Base-by-base conservation (phyloP, 2,329 filamentous ascomycete species). In the Verruconis gallopava region DNA sequence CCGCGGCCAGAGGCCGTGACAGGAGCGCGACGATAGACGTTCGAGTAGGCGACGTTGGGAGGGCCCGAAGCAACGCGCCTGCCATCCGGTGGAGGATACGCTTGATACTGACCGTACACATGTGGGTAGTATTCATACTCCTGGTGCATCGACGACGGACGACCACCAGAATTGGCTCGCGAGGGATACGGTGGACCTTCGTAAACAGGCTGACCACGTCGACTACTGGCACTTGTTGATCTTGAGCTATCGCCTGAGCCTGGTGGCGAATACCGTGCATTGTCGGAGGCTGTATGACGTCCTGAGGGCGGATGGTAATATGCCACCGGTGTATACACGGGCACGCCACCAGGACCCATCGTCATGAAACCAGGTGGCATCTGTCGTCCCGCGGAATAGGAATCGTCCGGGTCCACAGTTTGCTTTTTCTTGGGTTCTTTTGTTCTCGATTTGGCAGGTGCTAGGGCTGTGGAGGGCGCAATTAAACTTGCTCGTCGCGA, bases 11-110 rank as follows among this genome's bases (percentile, higher is more conserved):
- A 37, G 38, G 42, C 43, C 21, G 57, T 53, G 12, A 57, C 53
- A 18, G 60, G 59, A n/a, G 60, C 53, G 32, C 58, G 57, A 21
- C 59, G 56, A 19, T 58, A 55, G 44, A 61, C 50, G 4, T 41
- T 46, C 4, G 44, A 46, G 30, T 46, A 46, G 9, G 37, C 25
- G 37, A 46, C 42, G 17, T 44, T 39, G 15, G 40, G 34, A 3
- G 44, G 41, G n/a, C 44, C 40, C 5, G 44, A 44, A 3, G 35
- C 21, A 15, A 46, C 37, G 12, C 44, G 40, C 19, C 44, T 33
- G n/a, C 15, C 36, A 5, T 28, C 17, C n/a, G 34, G 21, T 32
- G 34, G 35, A 15, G 6, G 9, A 14, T 38, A 22, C 3, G 41
- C 18, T 12, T 38, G 34, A 20, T 43, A 38, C 13, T 28, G 21